Percentiles rank a stretch among this genome's conserved stretches.
Evolutionary conservation across 306 rosid genomes (phyloP).

Genomic region (Macrotyloma uniflorum): DNA sequence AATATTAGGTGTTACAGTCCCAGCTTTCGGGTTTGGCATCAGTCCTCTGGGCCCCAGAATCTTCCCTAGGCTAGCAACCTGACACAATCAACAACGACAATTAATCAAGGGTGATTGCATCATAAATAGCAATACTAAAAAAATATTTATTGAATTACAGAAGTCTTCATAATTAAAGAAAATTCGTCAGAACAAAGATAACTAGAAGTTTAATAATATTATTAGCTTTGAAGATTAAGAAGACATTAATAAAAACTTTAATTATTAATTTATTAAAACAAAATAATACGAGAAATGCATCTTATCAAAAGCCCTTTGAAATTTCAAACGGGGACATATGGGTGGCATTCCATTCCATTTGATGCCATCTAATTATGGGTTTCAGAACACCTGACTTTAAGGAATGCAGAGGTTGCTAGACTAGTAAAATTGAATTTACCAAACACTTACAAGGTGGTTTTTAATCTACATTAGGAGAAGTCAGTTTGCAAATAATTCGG

Average conservation of each 20-base stretch:
- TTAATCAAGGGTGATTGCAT: conserved; percentile 32
- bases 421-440: neutral
- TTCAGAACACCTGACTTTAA: neutral
- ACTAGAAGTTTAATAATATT: neutral
- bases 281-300: neutral
- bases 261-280: neutral
- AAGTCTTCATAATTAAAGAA: neutral
- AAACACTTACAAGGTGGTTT: neutral
- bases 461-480: conserved; percentile 19
- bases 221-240: conserved; percentile 10
- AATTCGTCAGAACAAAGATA: neutral
- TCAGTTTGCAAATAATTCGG: neutral
- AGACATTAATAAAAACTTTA: neutral
- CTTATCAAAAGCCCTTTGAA: neutral
- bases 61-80: conserved; percentile 98
- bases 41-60: conserved; percentile 99
- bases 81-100: conserved; percentile 38
- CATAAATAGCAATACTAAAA: neutral
- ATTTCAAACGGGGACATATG: conserved; percentile 3
- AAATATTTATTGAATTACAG: neutral
- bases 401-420: neutral
- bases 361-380: too few species aligned
- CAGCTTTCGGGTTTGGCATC: conserved; percentile 99
- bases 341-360: conserved; percentile 5
- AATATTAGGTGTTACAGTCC: conserved; percentile 93